Evolutionary conservation across 164 flowering plant species (phyloP).

Genomic region (Chimonanthus salicifolius): DNA sequence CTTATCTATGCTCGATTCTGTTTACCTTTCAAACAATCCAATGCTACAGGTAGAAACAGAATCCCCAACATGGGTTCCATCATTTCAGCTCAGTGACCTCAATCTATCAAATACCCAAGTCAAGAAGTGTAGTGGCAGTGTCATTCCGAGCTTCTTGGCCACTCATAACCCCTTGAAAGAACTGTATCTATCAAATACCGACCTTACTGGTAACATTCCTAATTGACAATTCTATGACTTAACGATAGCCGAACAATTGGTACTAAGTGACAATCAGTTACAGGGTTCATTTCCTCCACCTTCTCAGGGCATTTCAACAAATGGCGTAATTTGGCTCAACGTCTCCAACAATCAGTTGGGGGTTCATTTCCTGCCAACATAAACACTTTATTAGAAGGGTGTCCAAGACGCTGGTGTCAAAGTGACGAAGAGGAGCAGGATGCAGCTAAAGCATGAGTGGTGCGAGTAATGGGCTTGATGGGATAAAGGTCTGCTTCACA

Average conservation of each 20-base stretch:
- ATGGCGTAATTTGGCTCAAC: neutral
- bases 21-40: neutral
- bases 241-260: neutral
- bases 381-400: no score
- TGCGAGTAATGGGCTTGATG: no score
- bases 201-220: neutral
- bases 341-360: neutral
- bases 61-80: neutral
- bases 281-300: neutral
- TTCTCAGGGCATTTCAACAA: neutral
- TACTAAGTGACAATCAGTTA: no score
- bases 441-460: no score
- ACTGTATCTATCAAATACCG: neutral
- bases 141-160: neutral
- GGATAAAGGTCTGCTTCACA: no score
- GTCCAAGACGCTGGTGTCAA: no score
- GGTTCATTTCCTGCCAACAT: constrained; percentile 3
- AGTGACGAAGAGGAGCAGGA: no score
- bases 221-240: neutral
- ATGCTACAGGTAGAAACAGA: constrained; percentile 1
- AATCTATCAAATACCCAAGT: neutral
- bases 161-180: neutral
- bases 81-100: neutral
- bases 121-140: neutral
- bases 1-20: neutral